These are phyloP conservation scores for Fusarium staphyleae DNA, from an alignment of 2,329 filamentous ascomycete genomes.

Conservation along the genomic window DNA sequence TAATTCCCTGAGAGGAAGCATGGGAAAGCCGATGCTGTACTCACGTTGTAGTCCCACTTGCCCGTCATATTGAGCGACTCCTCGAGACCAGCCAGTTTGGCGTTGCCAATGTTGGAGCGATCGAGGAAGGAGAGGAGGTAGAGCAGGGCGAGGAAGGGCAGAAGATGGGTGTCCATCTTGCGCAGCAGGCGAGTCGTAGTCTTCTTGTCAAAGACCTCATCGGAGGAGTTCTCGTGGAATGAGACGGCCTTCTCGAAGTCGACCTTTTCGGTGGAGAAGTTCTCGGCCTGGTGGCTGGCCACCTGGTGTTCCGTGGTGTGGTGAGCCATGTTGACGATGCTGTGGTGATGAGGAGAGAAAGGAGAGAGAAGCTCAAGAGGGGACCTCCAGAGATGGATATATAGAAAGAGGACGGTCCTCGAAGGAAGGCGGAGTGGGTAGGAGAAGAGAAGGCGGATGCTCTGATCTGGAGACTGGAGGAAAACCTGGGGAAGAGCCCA, in stretches of 20 bases:
- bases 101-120: constrained; percentile 60
- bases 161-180: constrained; percentile 62
- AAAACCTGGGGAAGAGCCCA: constrained; percentile 34
- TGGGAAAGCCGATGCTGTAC: constrained; percentile 6
- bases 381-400: background rate
- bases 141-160: constrained; percentile 66
- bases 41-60: constrained; percentile 47
- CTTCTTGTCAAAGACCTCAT: constrained; percentile 43
- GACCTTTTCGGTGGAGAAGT: constrained; percentile 40
- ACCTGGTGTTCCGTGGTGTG: constrained; percentile 20
- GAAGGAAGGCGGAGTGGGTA: constrained; percentile 10
- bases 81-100: constrained; percentile 62
- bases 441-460: constrained; percentile 32
- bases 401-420: constrained; percentile 20
- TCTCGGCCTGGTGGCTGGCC: constrained; percentile 24
- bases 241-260: constrained; percentile 41
- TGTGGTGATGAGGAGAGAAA: background rate
- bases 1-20: constrained; percentile 3
- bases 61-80: constrained; percentile 43
- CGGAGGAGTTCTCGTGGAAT: constrained; percentile 34
- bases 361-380: too few species aligned
- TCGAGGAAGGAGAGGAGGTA: constrained; percentile 63
- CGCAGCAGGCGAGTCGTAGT: constrained; percentile 59
- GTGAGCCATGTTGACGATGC: constrained; percentile 29
- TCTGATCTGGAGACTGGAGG: constrained; percentile 31